Evolutionary conservation across 1,139 yeast species (phyloP), one percentile per base, ranked within the genome.

Genomic region (Kodamaea fungicola): DNA sequence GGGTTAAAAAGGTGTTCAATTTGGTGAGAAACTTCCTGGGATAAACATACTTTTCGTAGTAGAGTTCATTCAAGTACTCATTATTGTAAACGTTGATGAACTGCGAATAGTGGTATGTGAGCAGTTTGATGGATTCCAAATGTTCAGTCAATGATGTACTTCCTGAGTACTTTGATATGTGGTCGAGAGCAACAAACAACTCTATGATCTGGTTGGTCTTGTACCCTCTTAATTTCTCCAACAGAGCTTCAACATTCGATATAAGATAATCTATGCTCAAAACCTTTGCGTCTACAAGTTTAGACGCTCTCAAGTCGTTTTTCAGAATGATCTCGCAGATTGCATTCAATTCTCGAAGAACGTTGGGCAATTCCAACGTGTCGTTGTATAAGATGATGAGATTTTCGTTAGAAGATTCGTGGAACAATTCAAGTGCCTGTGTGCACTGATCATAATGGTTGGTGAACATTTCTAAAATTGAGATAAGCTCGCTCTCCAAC

Each of bases 371-470:
- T 39, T 69, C 74, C 8, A 46, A 44, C 3, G 67, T 54, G 39
- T 70, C 76, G 28, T 54, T 53, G 19, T 52, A 52, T 5, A 70
- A 52, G 3, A 54, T 76, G 19, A 35, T 32, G 35, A 40, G 38
- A 19, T 37, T 37, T 23, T 36, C 32, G 42, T 56, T 37, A 47
- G 45, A 50, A 7, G 43, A 44, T 8, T 61, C 47, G 8, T 13
- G 46, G 55, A 7, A 41, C 34, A 28, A 35, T 32, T 29, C 41
- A 32, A 13, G 62, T 2, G 43, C 81, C 33, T 74, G 67, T 3
- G 62, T 47, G 47, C 95, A 85, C 51, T 85, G 89, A 54, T 88
- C 96, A 47, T 80, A 87, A 59, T 89, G 96, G 38, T 78, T 76
- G 6, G 96, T 83, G 28, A 89, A 62, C 53, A 89, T 80, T 42